A percentile compares a stretch with the other conserved stretches of the same genome.
These are phyloP conservation scores for Apiotrichum porosum DNA, from an alignment of 1,284 basidiomycete genomes.

Conservation along the genomic window DNA sequence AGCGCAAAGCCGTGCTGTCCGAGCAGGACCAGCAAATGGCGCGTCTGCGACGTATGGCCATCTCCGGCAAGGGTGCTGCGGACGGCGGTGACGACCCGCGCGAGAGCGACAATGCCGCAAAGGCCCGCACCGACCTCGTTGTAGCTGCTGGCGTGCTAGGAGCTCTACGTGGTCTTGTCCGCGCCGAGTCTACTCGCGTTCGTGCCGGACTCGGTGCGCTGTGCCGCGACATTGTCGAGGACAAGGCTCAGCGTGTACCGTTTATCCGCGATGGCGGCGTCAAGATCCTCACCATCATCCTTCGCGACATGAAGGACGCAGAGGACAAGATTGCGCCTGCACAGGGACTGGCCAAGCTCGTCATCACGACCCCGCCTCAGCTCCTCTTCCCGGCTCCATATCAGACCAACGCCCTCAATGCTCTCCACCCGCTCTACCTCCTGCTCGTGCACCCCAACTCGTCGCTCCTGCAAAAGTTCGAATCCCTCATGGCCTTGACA, in stretches of 20 bases:
- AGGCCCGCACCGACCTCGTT: constrained; percentile 54
- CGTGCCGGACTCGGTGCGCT: constrained; percentile 52
- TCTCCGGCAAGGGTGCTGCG: constrained; percentile 52
- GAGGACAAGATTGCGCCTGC: constrained; percentile 61
- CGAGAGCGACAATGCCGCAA: constrained; percentile 60
- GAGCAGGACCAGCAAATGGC: constrained; percentile 76
- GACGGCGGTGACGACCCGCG: constrained; percentile 32
- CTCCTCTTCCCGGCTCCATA: constrained; percentile 72
- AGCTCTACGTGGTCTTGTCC: constrained; percentile 59
- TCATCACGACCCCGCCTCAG: constrained; percentile 83
- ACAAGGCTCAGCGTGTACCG: constrained; percentile 67
- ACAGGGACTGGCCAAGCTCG: constrained; percentile 86
- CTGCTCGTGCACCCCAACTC: constrained; percentile 66
- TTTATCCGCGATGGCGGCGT: constrained; percentile 80
- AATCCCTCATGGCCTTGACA: constrained; percentile 90
- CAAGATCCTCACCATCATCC: constrained; percentile 64
- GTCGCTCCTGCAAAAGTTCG: constrained; percentile 76
- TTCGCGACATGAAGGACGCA: constrained; percentile 30
- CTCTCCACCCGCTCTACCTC: constrained; percentile 67
- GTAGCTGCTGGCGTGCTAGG: constrained; percentile 57
- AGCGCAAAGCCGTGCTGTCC: constrained; percentile 63
- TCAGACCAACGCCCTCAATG: constrained; percentile 68
- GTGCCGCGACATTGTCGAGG: constrained; percentile 68
- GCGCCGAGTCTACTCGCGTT: constrained; percentile 50
- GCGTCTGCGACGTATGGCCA: constrained; percentile 63